Conservation (phyloP, 768 basidiomycete genomes). For the Lactarius deliciosus region DNA sequence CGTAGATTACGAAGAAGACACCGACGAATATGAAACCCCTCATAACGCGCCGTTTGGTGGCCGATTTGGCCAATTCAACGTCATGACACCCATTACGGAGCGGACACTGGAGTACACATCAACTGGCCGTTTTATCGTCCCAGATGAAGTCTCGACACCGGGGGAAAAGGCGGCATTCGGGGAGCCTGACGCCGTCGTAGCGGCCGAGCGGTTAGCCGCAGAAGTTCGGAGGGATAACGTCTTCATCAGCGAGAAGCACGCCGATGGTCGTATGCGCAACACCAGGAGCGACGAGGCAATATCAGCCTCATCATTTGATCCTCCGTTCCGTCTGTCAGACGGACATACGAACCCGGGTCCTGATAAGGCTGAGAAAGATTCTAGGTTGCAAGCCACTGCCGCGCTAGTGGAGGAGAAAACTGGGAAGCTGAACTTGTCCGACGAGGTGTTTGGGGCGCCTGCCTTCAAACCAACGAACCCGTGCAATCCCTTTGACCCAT, state of each 20-base stretch:
- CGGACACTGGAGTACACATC: slow-evolving; percentile 83
- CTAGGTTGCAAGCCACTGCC: slow-evolving; percentile 21
- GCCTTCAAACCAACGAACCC: slow-evolving; percentile 80
- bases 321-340: slow-evolving; percentile 19
- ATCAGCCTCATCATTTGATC: slow-evolving; percentile 15
- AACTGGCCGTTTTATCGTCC: slow-evolving; percentile 49
- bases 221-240: slow-evolving; percentile 38
- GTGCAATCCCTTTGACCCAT: slow-evolving; percentile 79
- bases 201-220: slow-evolving; percentile 52
- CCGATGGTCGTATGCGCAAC: slow-evolving; percentile 5
- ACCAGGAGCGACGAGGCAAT: slow-evolving; percentile 31
- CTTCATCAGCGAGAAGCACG: slow-evolving; percentile 24
- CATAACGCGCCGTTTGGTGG: slow-evolving; percentile 58
- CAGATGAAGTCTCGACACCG: slow-evolving; percentile 33
- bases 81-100: slow-evolving; percentile 98
- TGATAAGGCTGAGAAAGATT: slow-evolving; percentile 25
- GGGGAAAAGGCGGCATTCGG: slow-evolving; percentile 29
- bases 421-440: slow-evolving; percentile 62
- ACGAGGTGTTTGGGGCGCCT: slow-evolving; percentile 59
- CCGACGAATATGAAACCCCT: slow-evolving; percentile 32
- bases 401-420: slow-evolving; percentile 55
- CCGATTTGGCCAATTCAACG: slow-evolving; percentile 78
- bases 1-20: slow-evolving; percentile 26
- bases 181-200: slow-evolving; percentile 46
- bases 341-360: slow-evolving; percentile 20